Evolutionary conservation across 2,329 filamentous ascomycete genomes (phyloP), one percentile per base, ranked within the genome.

Genomic region (Fusarium solani-melongenae): DNA sequence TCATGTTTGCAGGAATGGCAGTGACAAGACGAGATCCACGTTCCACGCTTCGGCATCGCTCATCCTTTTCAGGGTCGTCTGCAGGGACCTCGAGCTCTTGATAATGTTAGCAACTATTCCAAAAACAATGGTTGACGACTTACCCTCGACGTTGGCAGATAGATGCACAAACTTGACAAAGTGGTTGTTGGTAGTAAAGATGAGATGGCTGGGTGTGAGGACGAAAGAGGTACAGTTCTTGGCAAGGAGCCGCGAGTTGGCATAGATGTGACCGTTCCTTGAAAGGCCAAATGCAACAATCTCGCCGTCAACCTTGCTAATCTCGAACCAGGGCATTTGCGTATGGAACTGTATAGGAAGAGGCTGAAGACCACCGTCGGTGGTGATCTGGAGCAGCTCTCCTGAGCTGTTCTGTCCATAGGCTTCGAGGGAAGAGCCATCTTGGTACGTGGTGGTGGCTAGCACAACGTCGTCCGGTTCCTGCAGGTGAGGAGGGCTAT

Each of bases 111-210:
- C 62, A 14, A 22, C 11, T 51, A 20, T 4, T 14, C 15, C 9
- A 5, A 22, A 27, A 41, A 34, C 4, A 6, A 20, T 3, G 27
- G 9, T 9, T 2, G 11, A 12, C 9, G 5, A 77, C 84, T 72
- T 86, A 94, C 93, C 90, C 74, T 94, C 87, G 17, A 89, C 85
- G 67, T 86, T 84, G 5, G 90, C 88, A 22, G 76, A 71, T 57
- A 98, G 84, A 81, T 99, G 96, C 15, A 98, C 92, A 82, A 98
- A 98, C 82, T 99, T 99, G 71, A 99, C 87, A 5, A 98, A 87
- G 81, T 98, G 95, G 73, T 95, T 95, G 68, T 92, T 95, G 1
- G 96, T 99, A 1, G 96, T 99, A 79, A 96, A 95, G 66, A 98
- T 91, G 15, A 99, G 86, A 84, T 98, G 96, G 22, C 91, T 90